Percentiles rank a stretch among this genome's conserved stretches.
phyloP scores from a whole-genome alignment of 768 basidiomycete genomes.

The Piloderma croceum region DNA sequence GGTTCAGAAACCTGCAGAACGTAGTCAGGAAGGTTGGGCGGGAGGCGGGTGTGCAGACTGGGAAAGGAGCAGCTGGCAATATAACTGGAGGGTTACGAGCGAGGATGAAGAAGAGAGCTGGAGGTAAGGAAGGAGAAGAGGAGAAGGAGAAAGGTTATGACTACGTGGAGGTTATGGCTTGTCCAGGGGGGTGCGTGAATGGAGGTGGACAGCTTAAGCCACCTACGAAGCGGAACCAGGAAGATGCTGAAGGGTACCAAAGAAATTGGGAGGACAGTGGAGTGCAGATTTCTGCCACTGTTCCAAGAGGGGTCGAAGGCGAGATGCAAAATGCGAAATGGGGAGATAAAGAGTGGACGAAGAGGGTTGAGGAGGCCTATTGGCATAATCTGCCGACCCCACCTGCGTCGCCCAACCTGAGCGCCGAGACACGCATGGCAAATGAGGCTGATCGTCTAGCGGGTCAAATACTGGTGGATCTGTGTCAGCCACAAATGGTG shows the following conservation, averaged over 20 bases:
- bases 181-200: conserved; percentile 95
- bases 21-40: conserved; percentile 90
- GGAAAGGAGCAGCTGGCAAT: conserved; percentile 61
- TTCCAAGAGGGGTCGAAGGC: not conserved
- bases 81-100: conserved; percentile 25
- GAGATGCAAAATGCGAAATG: conserved; percentile 54
- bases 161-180: conserved; percentile 98
- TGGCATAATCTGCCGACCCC: conserved; percentile 56
- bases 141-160: conserved; percentile 51
- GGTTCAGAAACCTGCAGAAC: conserved; percentile 96
- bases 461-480: conserved; percentile 34
- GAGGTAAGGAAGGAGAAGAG: conserved; percentile 31
- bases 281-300: conserved; percentile 19
- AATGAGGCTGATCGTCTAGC: conserved; percentile 36
- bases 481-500: conserved; percentile 29
- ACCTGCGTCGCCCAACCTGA: conserved; percentile 35
- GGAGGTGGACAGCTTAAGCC: conserved; percentile 85
- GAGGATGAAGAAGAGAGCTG: conserved; percentile 29
- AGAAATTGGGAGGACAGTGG: conserved; percentile 59
- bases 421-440: too few relatives aligned
- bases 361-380: conserved; percentile 75
- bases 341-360: conserved; percentile 81
- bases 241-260: conserved; percentile 61
- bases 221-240: conserved; percentile 6
- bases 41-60: conserved; percentile 70